Base-by-base conservation (phyloP, 2,329 filamentous ascomycete genomes). In the Hypoxylon sp. region DNA sequence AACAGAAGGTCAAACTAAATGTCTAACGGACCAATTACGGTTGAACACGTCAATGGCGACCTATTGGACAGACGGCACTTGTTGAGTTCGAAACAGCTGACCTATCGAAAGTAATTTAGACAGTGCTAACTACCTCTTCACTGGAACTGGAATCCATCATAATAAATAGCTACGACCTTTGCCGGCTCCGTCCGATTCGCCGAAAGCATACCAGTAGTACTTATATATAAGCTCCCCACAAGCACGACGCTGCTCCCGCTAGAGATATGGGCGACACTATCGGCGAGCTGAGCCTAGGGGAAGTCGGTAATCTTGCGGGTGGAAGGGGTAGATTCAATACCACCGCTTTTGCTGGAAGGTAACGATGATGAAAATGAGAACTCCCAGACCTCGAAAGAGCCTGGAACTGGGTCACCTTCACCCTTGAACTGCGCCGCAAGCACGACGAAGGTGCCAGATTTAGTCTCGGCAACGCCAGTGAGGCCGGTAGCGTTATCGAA, bases 401-500 rank as follows among this genome's bases (percentile, higher is more conserved):
- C 49, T 3, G 55, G 41, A 4, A 59, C 51, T 3, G 61, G 50
- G 7, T 46, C 30, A 4, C 52, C 44, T 6, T 17, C 21, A 27
- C 31, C 36, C 8, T 11, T 9, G 48, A 55, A 55, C n/a, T 53
- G 12, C 6, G 43, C 47, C 1, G 51, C 48, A 4, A 65, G 46
- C 3, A 66, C 17, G 27, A 60, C 63, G 25, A 61, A 68, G 3
- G 48, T 47, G 34, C 65, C 63, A 13, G 49, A 42, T 5, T 27
- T 38, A 2, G 62, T 61, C 57, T 73, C 69, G 3, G 66, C 63
- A 51, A 72, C 71, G 19, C 70, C 71, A 12, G 64, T 35, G 4
- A 68, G 57, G 7, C 63, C 62, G 7, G 60, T 55, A 8, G 55
- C 57, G 32, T 58, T 52, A 11, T 63, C 50, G 44, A 73, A 68